These are phyloP conservation scores for Kalanchoe fedtschenkoi DNA, from an alignment of 164 flowering plant species.

Conservation along the genomic window DNA sequence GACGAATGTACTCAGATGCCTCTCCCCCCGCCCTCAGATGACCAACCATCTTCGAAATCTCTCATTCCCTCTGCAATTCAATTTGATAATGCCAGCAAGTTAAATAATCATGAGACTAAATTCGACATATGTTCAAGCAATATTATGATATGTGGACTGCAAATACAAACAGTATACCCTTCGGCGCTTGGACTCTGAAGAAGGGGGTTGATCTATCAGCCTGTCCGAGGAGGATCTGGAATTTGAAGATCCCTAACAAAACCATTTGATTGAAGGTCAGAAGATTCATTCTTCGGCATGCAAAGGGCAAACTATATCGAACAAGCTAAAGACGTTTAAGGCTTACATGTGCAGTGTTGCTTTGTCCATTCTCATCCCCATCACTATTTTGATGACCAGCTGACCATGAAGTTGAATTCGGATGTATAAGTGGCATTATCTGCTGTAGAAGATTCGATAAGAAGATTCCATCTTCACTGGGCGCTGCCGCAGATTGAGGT, in stretches of 20 bases:
- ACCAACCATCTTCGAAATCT: neutral
- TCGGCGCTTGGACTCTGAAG: conserved; percentile 15
- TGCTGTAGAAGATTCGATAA: conserved; percentile 46
- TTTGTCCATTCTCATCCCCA: conserved; percentile 9
- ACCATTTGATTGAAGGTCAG: conserved; percentile 8
- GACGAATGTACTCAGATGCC: no score
- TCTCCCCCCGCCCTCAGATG: no score
- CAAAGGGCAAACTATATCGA: neutral
- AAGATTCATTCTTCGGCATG: neutral
- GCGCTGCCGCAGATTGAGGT: conserved; percentile 19
- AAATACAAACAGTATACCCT: conserved; percentile 2
- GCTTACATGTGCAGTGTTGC: conserved; percentile 17
- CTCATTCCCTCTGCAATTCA: neutral
- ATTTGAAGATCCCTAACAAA: conserved; percentile 22
- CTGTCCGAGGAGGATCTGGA: conserved; percentile 14
- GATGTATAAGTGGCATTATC: conserved; percentile 45
- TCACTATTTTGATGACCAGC: conserved; percentile 8
- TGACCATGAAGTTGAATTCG: conserved; percentile 15
- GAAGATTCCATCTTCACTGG: conserved; percentile 34
- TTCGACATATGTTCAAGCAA: no score
- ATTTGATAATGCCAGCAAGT: no score
- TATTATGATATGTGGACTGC: neutral
- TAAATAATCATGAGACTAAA: neutral
- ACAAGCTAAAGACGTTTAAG: neutral
- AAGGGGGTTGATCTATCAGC: conserved; percentile 4